Base-by-base conservation (phyloP, 2,329 filamentous ascomycete genomes). In the Scedosporium dehoogii region DNA sequence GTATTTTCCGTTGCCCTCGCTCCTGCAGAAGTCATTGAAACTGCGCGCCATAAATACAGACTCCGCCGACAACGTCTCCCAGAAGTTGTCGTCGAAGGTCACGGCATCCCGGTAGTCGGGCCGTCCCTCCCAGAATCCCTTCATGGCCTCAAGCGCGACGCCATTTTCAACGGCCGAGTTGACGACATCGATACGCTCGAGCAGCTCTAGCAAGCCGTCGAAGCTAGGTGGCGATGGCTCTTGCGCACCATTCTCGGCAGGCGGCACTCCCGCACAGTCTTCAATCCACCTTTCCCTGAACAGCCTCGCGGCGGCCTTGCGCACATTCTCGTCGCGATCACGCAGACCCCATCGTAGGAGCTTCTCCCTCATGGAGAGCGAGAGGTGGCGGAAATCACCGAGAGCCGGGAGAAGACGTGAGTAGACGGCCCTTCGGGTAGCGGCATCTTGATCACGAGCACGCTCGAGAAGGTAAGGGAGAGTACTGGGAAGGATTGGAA, bases 211-310 rank as follows among this genome's bases (percentile, higher is more conserved):
- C 5, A 99, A 79, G 0, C 89, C 92, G n/a, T 93, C 88, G 9
- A 94, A 83, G 64, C 82, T 93, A 0, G 90, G 89, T 10, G 64
- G 63, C 10, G 62, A 48, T 5, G 83, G 76, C 63, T 85, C 81
- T 16, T 76, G 75, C 4, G 81, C 81, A 33, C 82, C 82, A 9
- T 82, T 77, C 46, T 85, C 84, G 58, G 84, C 83, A 44, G 86
- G 82, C 6, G 81, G 78, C 1, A 83, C 80, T 2, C 88, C 88
- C 5, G 90, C 92, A 69, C 92, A 97, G 70, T 97, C 91, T 71
- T 97, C 93, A 65, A 99, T 93, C 94, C 94, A 99, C n/a, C 91
- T 85, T 70, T 97, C 92, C 65, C 89, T 86, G 76, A 99, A 99
- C 6, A 97, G 80, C 56, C 90, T 88, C 6, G 90, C 91, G 3